Evolutionary conservation across 805 yeast genomes (phyloP), one percentile per base, ranked within the genome.

Genomic region (Metschnikowia gelsemii): DNA sequence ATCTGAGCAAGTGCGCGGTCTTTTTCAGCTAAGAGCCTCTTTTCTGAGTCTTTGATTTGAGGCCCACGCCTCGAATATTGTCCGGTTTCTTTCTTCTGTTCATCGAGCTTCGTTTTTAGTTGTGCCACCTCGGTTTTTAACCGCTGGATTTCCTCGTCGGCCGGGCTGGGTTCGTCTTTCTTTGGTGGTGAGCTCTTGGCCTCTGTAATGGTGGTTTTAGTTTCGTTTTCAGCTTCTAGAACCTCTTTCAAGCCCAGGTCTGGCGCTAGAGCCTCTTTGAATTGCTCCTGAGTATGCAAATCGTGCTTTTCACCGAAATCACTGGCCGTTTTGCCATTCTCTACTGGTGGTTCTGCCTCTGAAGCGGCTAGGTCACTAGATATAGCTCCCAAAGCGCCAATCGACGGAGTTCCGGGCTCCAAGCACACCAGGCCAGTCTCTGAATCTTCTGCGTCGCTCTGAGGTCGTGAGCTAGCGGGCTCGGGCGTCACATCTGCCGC

Each of bases 1-100:
- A 56, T 49, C 5, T 30, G 40, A 4, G 32, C 13, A n/a, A 40
- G 32, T n/a, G 31, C 24, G 20, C 16, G 17, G 4, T 40, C 44
- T 18, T 40, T 40, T 14, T 40, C 44, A 5, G 36, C 44, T 21
- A 40, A 19, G 6, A n/a, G n/a, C n/a, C 25, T 35, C n/a, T 26
- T 23, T 5, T 40, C 40, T 14, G 19, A 2, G 4, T 30, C 35
- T 20, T 14, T 11, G n/a, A 11, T 23, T 9, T 22, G 43, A 14
- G 29, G 29, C 4, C 13, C 29, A 12, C 36, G 35, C 29, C 32
- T 21, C 14, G 24, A 3, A 1, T 18, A 4, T 2, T n/a, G 23
- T 16, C 21, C 8, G 13, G n/a, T 16, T 19, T 35, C 35, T 22
- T 31, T 41, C 31, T 12, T 25, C 32, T 13, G 40, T 12, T 13